phyloP scores from a whole-genome alignment of 768 basidiomycete species.

The Gloeopeniophorella convolvens region DNA sequence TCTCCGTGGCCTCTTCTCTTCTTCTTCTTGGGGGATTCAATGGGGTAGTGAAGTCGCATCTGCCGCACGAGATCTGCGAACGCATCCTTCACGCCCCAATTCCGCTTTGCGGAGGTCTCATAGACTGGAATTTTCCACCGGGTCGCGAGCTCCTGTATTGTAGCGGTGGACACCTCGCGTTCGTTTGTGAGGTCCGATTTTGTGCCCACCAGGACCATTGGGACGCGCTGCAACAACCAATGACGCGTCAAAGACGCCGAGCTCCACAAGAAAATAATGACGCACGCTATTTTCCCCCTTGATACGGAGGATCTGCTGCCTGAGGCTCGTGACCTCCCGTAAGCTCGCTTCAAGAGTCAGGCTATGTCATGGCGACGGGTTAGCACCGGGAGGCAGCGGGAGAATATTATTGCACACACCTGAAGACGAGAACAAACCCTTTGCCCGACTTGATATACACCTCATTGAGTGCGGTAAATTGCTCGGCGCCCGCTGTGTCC shows the following conservation, averaged over 20 bases:
- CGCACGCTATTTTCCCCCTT: slow-evolving; percentile 63
- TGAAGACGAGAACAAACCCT: slow-evolving; percentile 83
- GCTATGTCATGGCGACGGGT: slow-evolving; percentile 32
- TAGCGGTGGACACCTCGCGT: slow-evolving; percentile 63
- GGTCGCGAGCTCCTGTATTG: slow-evolving; percentile 56
- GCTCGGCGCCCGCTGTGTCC: slow-evolving; percentile 83
- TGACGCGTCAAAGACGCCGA: neutral
- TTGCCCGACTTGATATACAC: slow-evolving; percentile 73
- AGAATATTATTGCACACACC: slow-evolving; percentile 34
- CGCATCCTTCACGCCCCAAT: slow-evolving; percentile 74
- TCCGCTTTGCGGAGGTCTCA: slow-evolving; percentile 82
- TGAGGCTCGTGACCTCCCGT: slow-evolving; percentile 71
- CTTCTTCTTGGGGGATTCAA: slow-evolving; percentile 30
- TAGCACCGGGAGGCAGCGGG: neutral
- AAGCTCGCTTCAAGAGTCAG: slow-evolving; percentile 77
- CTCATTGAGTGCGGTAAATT: slow-evolving; percentile 76
- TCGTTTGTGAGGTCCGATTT: slow-evolving; percentile 78
- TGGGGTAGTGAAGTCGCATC: slow-evolving; percentile 63
- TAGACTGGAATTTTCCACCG: slow-evolving; percentile 73
- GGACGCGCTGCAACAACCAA: slow-evolving; percentile 41
- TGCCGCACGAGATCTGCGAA: slow-evolving; percentile 73
- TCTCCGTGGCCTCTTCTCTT: slow-evolving; percentile 28
- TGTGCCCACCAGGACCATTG: slow-evolving; percentile 83
- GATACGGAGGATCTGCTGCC: slow-evolving; percentile 75
- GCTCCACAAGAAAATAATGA: neutral